Evolutionary conservation across 495 filamentous ascomycete genomes (phyloP).

Genomic region (Aspergillus conjunctus): DNA sequence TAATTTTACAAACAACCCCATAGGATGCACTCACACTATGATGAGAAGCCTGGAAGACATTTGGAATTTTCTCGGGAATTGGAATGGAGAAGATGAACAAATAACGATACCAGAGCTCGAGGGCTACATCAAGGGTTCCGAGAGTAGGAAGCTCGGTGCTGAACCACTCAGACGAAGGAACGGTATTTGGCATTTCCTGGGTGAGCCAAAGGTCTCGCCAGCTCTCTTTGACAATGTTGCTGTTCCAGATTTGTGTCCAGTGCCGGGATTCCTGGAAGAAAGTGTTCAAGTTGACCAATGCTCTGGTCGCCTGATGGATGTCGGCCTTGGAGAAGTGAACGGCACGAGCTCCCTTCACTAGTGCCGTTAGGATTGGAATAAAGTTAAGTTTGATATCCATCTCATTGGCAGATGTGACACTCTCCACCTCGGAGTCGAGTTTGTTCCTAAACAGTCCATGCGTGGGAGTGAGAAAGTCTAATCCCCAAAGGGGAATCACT

Average conservation of each 20-base stretch:
- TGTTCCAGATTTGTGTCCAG: conserved; percentile 66
- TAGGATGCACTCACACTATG: conserved; percentile 67
- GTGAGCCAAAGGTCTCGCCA: conserved; percentile 66
- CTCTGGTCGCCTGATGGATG: conserved; percentile 57
- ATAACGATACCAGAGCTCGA: conserved; percentile 66
- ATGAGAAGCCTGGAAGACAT: conserved; percentile 68
- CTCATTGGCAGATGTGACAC: conserved; percentile 53
- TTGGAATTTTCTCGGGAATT: conserved; percentile 62
- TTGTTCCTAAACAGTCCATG: conserved; percentile 66
- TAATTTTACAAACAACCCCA: conserved; percentile 67
- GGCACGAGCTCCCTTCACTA: conserved; percentile 61
- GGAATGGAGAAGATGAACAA: conserved; percentile 72
- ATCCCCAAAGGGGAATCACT: conserved; percentile 66
- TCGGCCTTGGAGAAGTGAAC: conserved; percentile 52
- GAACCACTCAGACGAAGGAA: conserved; percentile 56
- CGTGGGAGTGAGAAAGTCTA: conserved; percentile 63
- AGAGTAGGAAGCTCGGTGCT: conserved; percentile 61
- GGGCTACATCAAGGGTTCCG: conserved; percentile 54
- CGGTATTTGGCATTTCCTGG: conserved; percentile 56
- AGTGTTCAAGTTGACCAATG: conserved; percentile 61
- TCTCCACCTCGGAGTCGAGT: conserved; percentile 62
- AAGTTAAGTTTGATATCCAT: conserved; percentile 63
- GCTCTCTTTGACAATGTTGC: conserved; percentile 58
- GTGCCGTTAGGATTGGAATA: conserved; percentile 60
- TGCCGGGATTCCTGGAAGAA: conserved; percentile 63